Percentiles rank a stretch among this genome's conserved stretches.
Conservation (phyloP, 768 basidiomycete species). For the Psilocybe tampanensis region DNA sequence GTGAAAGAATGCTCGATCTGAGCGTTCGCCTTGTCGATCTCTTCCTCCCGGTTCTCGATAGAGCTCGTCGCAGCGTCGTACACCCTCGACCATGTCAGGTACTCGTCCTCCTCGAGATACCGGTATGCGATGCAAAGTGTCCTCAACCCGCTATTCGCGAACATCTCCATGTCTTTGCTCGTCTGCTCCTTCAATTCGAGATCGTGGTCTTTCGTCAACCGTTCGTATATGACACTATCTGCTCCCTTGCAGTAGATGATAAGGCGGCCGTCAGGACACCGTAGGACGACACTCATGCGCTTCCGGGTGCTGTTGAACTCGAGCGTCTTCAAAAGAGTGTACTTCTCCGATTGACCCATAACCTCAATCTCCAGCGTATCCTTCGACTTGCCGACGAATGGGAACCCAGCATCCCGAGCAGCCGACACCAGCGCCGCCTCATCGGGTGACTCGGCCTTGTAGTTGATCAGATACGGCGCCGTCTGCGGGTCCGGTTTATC, state of each 20-base stretch:
- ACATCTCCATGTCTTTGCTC: slow-evolving; percentile 85
- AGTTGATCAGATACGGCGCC: slow-evolving; percentile 69
- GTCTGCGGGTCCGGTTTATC: slow-evolving; percentile 68
- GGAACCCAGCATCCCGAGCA: slow-evolving; percentile 92
- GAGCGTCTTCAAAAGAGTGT: slow-evolving; percentile 75
- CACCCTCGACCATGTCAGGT: slow-evolving; percentile 71
- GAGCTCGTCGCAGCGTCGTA: slow-evolving; percentile 85
- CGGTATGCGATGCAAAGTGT: slow-evolving; percentile 90
- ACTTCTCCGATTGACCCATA: slow-evolving; percentile 85
- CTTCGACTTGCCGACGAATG: slow-evolving; percentile 78
- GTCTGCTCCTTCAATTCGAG: slow-evolving; percentile 74
- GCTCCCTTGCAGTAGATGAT: slow-evolving; percentile 96
- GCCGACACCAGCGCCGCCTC: slow-evolving; percentile 93
- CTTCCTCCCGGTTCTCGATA: slow-evolving; percentile 83
- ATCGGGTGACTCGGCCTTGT: slow-evolving; percentile 97
- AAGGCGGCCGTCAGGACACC: slow-evolving; percentile 80
- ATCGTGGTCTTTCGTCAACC: slow-evolving; percentile 80
- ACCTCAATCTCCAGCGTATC: slow-evolving; percentile 87
- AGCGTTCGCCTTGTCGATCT: slow-evolving; percentile 87
- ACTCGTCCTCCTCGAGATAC: slow-evolving; percentile 82
- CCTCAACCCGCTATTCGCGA: slow-evolving; percentile 90
- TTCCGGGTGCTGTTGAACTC: slow-evolving; percentile 96
- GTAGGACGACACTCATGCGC: slow-evolving; percentile 92
- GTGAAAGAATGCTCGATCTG: slow-evolving; percentile 77
- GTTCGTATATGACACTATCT: slow-evolving; percentile 91